These are phyloP conservation scores for Aspergillus diversus DNA, from an alignment of 495 filamentous ascomycete genomes.

Conservation along the genomic window DNA sequence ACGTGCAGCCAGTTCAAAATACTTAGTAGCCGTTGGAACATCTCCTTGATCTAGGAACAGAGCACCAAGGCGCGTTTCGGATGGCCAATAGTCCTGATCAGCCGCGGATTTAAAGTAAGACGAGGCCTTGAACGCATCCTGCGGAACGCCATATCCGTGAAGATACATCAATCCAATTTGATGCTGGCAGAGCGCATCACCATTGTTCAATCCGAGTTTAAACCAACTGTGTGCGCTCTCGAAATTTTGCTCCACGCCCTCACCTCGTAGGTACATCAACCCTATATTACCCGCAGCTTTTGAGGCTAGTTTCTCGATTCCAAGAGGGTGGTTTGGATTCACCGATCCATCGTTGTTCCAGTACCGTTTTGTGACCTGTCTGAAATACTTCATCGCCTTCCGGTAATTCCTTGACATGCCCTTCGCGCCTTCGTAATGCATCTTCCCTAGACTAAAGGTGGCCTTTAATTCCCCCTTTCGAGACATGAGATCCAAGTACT, in stretches of 20 bases:
- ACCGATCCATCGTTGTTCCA: constrained; percentile 79
- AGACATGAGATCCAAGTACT: constrained; percentile 93
- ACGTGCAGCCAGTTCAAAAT: constrained; percentile 91
- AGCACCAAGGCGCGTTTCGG: constrained; percentile 81
- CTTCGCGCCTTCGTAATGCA: constrained; percentile 88
- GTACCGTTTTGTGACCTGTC: constrained; percentile 77
- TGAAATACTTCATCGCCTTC: constrained; percentile 81
- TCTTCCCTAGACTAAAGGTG: constrained; percentile 82
- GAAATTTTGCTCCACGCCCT: constrained; percentile 82
- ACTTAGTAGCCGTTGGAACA: constrained; percentile 71
- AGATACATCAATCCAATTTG: constrained; percentile 86
- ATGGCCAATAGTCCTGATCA: constrained; percentile 80
- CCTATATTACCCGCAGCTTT: constrained; percentile 93
- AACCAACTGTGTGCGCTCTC: constrained; percentile 84
- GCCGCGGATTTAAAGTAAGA: constrained; percentile 82
- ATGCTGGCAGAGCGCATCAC: constrained; percentile 85
- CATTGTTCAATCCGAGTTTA: constrained; percentile 73
- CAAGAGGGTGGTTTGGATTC: constrained; percentile 51
- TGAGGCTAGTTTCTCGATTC: constrained; percentile 81
- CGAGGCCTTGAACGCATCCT: constrained; percentile 73
- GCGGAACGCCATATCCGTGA: constrained; percentile 76
- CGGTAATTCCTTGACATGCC: constrained; percentile 72
- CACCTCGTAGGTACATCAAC: constrained; percentile 89
- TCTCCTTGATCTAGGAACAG: constrained; percentile 92
- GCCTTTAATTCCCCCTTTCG: constrained; percentile 92